Percentiles rank a stretch among this genome's conserved stretches.
These are phyloP conservation scores for Hygrocybe punicea DNA, from an alignment of 768 basidiomycete species.

Conservation along the genomic window DNA sequence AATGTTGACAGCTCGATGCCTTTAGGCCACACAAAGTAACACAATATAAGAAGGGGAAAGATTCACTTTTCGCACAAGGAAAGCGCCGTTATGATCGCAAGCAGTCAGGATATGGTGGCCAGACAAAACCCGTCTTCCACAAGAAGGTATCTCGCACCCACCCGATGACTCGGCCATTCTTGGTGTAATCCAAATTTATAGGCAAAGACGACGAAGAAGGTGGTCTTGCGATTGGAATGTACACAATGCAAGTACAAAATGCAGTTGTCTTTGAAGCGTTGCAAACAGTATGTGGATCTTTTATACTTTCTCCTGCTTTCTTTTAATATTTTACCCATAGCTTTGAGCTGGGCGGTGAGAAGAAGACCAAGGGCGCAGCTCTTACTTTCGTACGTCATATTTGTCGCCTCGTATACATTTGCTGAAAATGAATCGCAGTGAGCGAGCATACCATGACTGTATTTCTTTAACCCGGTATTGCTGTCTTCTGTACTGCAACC, in stretches of 20 bases:
- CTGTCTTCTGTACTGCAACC: too few species aligned
- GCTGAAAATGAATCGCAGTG: not conserved
- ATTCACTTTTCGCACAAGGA: constrained; percentile 95
- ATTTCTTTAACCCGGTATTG: too few species aligned
- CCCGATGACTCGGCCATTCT: not conserved
- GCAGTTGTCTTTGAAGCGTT: constrained; percentile 94
- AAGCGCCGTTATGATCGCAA: constrained; percentile 99
- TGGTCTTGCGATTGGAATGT: constrained; percentile 96
- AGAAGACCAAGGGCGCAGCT: constrained; percentile 98
- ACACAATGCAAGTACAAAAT: constrained; percentile 98
- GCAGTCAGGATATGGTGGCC: constrained; percentile 98
- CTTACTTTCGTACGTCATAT: constrained; percentile 67
- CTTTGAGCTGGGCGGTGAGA: constrained; percentile 99
- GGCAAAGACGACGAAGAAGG: constrained; percentile 99
- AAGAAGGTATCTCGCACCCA: constrained; percentile 71
- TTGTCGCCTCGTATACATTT: not conserved
- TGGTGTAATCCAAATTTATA: constrained; percentile 24
- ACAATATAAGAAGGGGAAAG: constrained; percentile 99
- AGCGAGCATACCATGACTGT: not conserved
- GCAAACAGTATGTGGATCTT: constrained; percentile 83
- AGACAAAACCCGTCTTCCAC: constrained; percentile 99
- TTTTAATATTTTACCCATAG: constrained; percentile 35
- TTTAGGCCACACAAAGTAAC: constrained; percentile 96
- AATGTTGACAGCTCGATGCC: constrained; percentile 8
- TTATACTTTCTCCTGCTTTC: not conserved